Evolutionary conservation across 2,329 filamentous ascomycete genomes (phyloP), one percentile per base, ranked within the genome.

Genomic region (Aspergillus bombycis): DNA sequence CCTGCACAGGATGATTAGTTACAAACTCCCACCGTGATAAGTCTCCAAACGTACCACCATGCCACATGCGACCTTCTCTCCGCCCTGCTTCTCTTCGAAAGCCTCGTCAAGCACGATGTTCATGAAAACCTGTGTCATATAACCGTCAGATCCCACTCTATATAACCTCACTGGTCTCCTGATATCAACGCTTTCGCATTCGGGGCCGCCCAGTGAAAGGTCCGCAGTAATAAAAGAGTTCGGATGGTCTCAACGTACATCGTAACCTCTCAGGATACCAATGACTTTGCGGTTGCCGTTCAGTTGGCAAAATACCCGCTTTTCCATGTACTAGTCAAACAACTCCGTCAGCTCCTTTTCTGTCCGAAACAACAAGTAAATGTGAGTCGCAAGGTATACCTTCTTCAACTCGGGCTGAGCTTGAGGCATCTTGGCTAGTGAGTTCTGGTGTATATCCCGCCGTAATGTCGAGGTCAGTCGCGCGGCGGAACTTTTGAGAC

Each of bases 321-420:
- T 99, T 86, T 99, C 95, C 82, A 99, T 93, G 82, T 99, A 99
- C 95, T 99, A 28, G 66, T 67, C 36, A 66, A 62, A 61, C 19
- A 65, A 50, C 41, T 56, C 32, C 23, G 63, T 75, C 61, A 71
- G 71, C 57, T 50, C 43, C 36, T n/a, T 43, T 62, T 45, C 48
- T 38, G 53, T 34, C 54, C 64, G 41, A 23, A 62, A 41, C 54
- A 60, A 41, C 21, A 21, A 26, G 5, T 14, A 14, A 23, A 30
- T 14, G 8, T 8, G 21, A 14, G 21, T 21, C 21, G 34, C 2
- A 21, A 8, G 43, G 76, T 77, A 63, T 82, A 96, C 95, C 89
- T 98, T 99, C 84, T 98, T 99, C 68, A 99, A 88, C 84, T 99
- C 96, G 74, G 95, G 95, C 83, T 98, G 95, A 79, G 95, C 94